Percentiles rank a stretch among this genome's conserved stretches.
Conservation (phyloP, 78 protist genomes). For the Dictyostelium firmibasis region DNA sequence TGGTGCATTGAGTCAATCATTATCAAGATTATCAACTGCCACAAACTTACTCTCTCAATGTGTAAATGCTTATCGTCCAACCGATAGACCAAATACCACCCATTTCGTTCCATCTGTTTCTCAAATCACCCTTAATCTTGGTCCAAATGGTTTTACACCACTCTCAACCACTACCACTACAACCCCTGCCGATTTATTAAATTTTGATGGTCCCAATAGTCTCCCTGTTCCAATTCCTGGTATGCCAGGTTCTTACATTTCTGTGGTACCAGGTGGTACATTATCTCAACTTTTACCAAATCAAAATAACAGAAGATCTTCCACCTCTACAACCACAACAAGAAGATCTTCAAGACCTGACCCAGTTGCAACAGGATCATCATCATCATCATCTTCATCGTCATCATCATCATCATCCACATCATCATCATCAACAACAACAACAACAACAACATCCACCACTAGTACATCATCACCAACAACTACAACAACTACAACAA, state of each 20-base stretch:
- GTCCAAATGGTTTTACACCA: slow-evolving; percentile 18
- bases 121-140: slow-evolving; percentile 17
- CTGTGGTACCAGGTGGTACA: neutral
- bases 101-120: slow-evolving; percentile 14
- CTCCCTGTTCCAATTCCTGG: neutral
- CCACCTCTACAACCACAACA: neutral
- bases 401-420: neutral
- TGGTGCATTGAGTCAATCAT: neutral
- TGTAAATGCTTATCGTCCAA: neutral
- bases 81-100: neutral
- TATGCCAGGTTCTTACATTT: neutral
- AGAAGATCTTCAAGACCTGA: neutral
- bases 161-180: neutral
- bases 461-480: neutral
- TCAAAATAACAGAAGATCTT: neutral
- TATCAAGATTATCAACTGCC: neutral
- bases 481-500: neutral
- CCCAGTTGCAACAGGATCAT: neutral
- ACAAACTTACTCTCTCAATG: slow-evolving; percentile 19
- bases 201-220: neutral
- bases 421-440: neutral
- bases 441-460: neutral
- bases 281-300: neutral
- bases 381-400: neutral
- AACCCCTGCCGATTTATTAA: neutral